These are phyloP conservation scores for Neurospora intermedia DNA, from an alignment of 495 filamentous ascomycete species.

Conservation along the genomic window DNA sequence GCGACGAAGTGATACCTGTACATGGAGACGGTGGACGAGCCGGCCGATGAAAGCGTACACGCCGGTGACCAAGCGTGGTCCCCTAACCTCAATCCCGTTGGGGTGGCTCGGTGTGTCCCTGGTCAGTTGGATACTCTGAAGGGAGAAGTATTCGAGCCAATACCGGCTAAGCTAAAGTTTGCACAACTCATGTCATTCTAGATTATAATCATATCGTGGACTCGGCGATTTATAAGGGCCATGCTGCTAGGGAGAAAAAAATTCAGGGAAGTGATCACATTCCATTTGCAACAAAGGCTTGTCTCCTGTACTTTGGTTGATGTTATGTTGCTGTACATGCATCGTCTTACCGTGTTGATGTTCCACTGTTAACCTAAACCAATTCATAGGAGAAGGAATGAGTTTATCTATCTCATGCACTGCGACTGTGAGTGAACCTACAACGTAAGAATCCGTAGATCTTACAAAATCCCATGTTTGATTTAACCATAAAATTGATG, in stretches of 20 bases:
- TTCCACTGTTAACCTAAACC: background rate
- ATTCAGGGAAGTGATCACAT: background rate
- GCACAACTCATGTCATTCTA: background rate
- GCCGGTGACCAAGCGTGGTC: background rate
- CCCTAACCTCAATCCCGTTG: background rate
- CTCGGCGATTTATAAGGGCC: background rate
- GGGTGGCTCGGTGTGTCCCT: background rate
- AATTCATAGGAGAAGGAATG: background rate
- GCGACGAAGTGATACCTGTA: slow-evolving; percentile 27
- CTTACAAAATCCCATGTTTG: background rate
- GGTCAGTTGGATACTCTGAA: background rate
- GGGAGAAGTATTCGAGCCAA: background rate
- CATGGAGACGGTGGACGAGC: background rate
- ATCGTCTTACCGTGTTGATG: background rate
- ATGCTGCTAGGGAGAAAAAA: background rate
- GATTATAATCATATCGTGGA: background rate
- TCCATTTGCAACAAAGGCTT: background rate
- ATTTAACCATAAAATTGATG: background rate
- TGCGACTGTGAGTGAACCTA: background rate
- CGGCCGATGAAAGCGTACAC: background rate
- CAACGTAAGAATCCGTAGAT: background rate
- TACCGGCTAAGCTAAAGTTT: background rate
- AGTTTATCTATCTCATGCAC: background rate
- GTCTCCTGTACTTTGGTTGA: background rate
- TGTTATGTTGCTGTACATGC: background rate